These are phyloP conservation scores for Wickerhamomyces sp. DNA, from an alignment of 1,139 yeast genomes.

Conservation along the genomic window DNA sequence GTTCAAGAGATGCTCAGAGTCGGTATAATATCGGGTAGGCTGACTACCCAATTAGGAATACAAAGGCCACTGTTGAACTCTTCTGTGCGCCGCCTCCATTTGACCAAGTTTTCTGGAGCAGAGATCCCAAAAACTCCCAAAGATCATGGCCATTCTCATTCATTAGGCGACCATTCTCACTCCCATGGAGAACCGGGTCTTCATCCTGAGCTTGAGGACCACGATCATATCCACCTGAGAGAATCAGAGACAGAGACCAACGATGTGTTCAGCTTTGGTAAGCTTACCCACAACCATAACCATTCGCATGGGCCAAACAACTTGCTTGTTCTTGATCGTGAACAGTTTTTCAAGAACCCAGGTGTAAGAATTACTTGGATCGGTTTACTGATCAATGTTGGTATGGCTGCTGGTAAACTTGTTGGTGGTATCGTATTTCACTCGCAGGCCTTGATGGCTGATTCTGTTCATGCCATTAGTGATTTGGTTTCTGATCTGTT, in stretches of 20 bases:
- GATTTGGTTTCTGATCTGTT: slow-evolving; percentile 87
- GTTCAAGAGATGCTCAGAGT: background rate
- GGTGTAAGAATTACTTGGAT: slow-evolving; percentile 93
- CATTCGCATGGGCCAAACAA: slow-evolving; percentile 34
- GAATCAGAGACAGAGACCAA: slow-evolving; percentile 36
- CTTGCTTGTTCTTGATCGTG: slow-evolving; percentile 32
- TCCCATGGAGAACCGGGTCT: slow-evolving; percentile 17
- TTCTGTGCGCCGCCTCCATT: slow-evolving; percentile 3
- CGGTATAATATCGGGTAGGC: background rate
- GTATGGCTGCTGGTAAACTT: slow-evolving; percentile 83
- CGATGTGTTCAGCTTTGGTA: slow-evolving; percentile 29
- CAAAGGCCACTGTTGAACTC: slow-evolving; percentile 2
- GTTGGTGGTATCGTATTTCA: slow-evolving; percentile 89
- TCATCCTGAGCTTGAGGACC: slow-evolving; percentile 22
- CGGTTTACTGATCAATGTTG: slow-evolving; percentile 77
- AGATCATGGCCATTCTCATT: slow-evolving; percentile 25
- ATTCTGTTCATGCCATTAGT: slow-evolving; percentile 86
- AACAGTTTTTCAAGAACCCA: slow-evolving; percentile 54
- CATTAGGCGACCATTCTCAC: slow-evolving; percentile 19
- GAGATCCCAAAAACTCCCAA: slow-evolving; percentile 11
- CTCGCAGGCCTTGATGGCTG: slow-evolving; percentile 91
- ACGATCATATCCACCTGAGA: slow-evolving; percentile 34
- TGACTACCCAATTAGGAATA: background rate
- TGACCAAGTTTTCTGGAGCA: background rate
- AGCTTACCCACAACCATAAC: slow-evolving; percentile 28